These are phyloP conservation scores for Fraxinus nigra DNA, from an alignment of 305 asterid species.

Conservation along the genomic window DNA sequence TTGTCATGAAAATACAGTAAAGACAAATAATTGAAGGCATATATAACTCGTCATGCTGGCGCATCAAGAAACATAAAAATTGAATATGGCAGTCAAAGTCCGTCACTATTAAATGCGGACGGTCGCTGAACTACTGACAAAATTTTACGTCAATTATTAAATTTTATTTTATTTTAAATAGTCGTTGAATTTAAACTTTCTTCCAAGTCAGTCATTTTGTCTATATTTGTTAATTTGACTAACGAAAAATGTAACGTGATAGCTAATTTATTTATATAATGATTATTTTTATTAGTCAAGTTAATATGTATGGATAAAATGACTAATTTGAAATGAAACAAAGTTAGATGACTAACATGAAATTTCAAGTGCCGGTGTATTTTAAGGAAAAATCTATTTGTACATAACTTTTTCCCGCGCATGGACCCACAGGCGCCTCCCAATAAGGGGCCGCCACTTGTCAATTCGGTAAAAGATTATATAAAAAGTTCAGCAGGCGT, in stretches of 20 bases:
- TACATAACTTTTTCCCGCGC: no score
- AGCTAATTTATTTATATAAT: no score
- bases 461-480: no score
- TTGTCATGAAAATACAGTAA: not conserved
- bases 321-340: not conserved
- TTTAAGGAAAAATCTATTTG: no score
- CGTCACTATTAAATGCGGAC: not conserved
- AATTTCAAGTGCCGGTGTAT: not conserved
- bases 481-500: no score
- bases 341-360: not conserved
- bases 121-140: not conserved
- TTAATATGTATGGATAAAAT: not conserved
- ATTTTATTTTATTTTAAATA: no score
- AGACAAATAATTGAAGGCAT: not conserved
- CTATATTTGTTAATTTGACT: not conserved
- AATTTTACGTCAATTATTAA: not conserved
- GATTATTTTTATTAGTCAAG: not conserved
- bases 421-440: no score
- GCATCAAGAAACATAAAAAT: not conserved
- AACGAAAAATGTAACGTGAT: no score
- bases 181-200: no score
- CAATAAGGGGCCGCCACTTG: no score
- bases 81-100: not conserved
- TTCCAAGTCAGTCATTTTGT: not conserved
- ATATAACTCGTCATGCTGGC: not conserved